Evolutionary conservation across 139 green algal species (phyloP).

Genomic region (Asterochloris sp.): DNA sequence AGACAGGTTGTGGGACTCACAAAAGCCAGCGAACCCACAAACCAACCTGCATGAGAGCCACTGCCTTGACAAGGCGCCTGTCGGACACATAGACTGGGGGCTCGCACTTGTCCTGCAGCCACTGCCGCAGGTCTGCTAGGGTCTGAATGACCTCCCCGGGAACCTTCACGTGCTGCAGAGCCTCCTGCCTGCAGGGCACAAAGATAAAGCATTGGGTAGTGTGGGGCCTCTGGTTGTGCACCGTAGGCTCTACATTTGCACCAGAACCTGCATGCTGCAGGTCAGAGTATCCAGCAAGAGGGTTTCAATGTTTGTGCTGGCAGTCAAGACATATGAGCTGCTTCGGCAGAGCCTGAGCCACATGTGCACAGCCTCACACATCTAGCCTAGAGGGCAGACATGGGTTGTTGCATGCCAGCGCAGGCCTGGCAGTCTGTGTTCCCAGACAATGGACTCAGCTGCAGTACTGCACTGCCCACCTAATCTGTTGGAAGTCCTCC

Average conservation of each 20-base stretch:
- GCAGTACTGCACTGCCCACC: neutral
- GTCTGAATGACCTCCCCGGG: slow-evolving; percentile 69
- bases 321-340: no score
- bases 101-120: slow-evolving; percentile 79
- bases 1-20: no score
- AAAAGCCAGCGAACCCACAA: no score
- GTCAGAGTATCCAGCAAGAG: no score
- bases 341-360: no score
- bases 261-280: no score
- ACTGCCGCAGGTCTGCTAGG: slow-evolving; percentile 67
- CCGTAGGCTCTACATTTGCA: neutral
- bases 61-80: slow-evolving; percentile 64
- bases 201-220: neutral
- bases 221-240: neutral
- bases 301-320: no score
- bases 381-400: no score
- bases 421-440: no score
- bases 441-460: no score
- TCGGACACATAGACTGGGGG: slow-evolving; percentile 72
- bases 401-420: no score
- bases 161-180: slow-evolving; percentile 53
- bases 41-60: slow-evolving; percentile 43
- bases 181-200: slow-evolving; percentile 26
- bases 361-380: no score
- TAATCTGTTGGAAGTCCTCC: slow-evolving; percentile 54